Conservation (phyloP, 192 early-diverging fungal genomes). For the Dimargaris verticillata region DNA sequence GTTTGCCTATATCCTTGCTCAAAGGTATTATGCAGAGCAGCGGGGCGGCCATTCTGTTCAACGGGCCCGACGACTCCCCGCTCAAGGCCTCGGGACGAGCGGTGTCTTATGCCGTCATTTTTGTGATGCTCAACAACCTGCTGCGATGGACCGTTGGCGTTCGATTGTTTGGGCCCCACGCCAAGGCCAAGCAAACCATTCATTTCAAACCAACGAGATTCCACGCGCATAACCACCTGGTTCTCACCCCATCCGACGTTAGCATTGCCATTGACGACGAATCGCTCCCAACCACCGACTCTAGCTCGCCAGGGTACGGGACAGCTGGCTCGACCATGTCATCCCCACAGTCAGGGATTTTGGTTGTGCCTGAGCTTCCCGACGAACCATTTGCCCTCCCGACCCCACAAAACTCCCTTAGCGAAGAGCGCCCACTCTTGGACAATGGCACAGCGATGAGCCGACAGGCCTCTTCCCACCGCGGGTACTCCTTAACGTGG, state of each 20-base stretch:
- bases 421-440: too few species aligned
- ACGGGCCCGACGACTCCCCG: constrained; percentile 25
- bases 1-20: constrained; percentile 51
- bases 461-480: too few species aligned
- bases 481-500: too few species aligned
- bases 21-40: constrained; percentile 35
- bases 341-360: too few species aligned
- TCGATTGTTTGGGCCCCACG: constrained; percentile 27
- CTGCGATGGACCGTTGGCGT: constrained; percentile 65
- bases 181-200: neutral
- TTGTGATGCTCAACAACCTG: constrained; percentile 61
- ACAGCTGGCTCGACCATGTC: neutral
- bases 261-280: constrained; percentile 4
- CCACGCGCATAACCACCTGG: neutral
- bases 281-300: neutral
- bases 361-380: too few species aligned
- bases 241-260: neutral
- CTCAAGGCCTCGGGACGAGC: constrained; percentile 35
- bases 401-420: too few species aligned
- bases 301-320: neutral
- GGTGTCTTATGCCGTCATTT: constrained; percentile 64
- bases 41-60: constrained; percentile 24
- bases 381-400: too few species aligned
- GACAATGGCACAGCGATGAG: too few species aligned
- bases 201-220: neutral